Evolutionary conservation across 768 basidiomycete species (phyloP).

Genomic region (Tricholoma sp.): DNA sequence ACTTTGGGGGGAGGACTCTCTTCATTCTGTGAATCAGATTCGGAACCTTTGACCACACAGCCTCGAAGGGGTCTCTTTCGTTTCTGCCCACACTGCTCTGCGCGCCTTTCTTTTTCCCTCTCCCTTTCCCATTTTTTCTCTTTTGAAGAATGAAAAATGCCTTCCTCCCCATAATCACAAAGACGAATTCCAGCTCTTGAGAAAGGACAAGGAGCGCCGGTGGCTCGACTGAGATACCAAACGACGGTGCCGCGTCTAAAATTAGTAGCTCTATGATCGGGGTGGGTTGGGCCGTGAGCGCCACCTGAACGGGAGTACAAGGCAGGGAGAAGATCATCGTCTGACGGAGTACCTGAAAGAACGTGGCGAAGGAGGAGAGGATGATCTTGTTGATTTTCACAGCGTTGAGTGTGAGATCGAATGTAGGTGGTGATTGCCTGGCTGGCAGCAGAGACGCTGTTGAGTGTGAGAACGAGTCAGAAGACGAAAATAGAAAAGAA

Average conservation of each 20-base stretch:
- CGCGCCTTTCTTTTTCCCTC: slow-evolving; percentile 20
- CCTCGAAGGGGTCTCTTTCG: slow-evolving; percentile 38
- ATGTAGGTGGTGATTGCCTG: slow-evolving; percentile 85
- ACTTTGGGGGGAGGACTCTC: slow-evolving; percentile 55
- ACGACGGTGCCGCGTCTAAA: slow-evolving; percentile 77
- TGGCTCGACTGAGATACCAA: slow-evolving; percentile 75
- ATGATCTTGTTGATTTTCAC: slow-evolving; percentile 65
- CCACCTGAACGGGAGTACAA: slow-evolving; percentile 69
- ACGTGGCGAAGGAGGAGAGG: slow-evolving; percentile 70
- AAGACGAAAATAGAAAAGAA: neutral
- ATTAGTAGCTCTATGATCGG: slow-evolving; percentile 53
- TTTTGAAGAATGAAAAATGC: slow-evolving; percentile 26
- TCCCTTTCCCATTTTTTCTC: slow-evolving; percentile 25
- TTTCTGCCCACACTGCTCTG: slow-evolving; percentile 35
- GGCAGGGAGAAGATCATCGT: slow-evolving; percentile 72
- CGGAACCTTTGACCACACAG: slow-evolving; percentile 24
- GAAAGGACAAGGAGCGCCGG: slow-evolving; percentile 75
- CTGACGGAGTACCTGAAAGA: slow-evolving; percentile 64
- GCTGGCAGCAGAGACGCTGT: slow-evolving; percentile 69
- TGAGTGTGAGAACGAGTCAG: slow-evolving; percentile 1
- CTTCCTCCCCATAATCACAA: slow-evolving; percentile 58
- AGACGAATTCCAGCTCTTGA: slow-evolving; percentile 66
- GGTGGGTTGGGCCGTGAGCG: slow-evolving; percentile 40
- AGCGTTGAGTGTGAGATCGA: slow-evolving; percentile 66
- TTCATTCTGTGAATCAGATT: slow-evolving; percentile 33